A percentile compares a stretch with the other conserved stretches of the same genome.
Evolutionary conservation across 2,329 filamentous ascomycete genomes (phyloP).

Genomic region (Alternaria angustiovoidea): DNA sequence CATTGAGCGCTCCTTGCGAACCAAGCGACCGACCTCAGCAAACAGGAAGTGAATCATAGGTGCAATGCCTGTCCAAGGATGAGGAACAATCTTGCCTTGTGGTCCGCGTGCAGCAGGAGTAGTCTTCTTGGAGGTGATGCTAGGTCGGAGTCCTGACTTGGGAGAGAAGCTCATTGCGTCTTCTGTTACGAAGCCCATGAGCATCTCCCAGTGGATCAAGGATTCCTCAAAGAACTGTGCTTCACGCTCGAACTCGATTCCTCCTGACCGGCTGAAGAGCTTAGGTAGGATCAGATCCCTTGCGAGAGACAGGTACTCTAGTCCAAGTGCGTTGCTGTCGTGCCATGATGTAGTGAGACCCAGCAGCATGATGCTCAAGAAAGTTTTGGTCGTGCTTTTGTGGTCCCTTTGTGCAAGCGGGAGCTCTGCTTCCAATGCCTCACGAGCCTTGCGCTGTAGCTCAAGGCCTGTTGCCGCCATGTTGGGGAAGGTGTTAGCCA

Average conservation of each 20-base stretch:
- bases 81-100: constrained; percentile 52
- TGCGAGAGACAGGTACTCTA: constrained; percentile 61
- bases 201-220: constrained; percentile 67
- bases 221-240: constrained; percentile 64
- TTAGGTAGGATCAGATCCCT: constrained; percentile 56
- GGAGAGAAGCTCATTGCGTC: constrained; percentile 49
- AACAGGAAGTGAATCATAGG: constrained; percentile 56
- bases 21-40: constrained; percentile 56
- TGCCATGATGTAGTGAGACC: constrained; percentile 69
- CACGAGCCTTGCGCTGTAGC: constrained; percentile 62
- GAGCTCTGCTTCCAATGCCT: constrained; percentile 60
- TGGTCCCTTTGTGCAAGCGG: constrained; percentile 54
- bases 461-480: constrained; percentile 61
- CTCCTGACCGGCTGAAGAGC: constrained; percentile 47
- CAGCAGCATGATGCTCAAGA: constrained; percentile 66
- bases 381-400: constrained; percentile 58
- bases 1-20: constrained; percentile 50
- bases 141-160: constrained; percentile 34
- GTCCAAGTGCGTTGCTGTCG: constrained; percentile 63
- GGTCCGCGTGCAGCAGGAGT: constrained; percentile 35
- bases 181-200: constrained; percentile 63
- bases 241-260: constrained; percentile 44
- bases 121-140: constrained; percentile 30
- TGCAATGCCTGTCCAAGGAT: constrained; percentile 61
- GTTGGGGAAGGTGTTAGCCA: constrained; percentile 65